Evolutionary conservation across 1,284 basidiomycete species (phyloP).

Genomic region (Leccinum pachyderme): DNA sequence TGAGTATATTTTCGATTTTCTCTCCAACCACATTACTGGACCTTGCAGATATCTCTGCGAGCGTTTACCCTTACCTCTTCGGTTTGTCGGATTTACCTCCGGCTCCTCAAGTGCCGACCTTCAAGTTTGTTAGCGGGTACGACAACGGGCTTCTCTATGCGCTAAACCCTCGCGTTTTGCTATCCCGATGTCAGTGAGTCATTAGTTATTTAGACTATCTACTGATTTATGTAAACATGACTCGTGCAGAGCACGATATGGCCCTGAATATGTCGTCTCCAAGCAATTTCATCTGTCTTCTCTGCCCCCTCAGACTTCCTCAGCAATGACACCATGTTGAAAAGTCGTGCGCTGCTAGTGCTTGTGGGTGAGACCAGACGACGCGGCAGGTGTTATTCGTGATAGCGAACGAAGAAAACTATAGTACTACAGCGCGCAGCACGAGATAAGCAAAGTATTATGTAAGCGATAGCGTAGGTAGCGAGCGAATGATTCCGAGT

Average conservation of each 20-base stretch:
- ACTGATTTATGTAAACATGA: background rate
- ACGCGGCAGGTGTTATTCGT: too few species aligned
- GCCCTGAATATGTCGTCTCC: conserved; percentile 22
- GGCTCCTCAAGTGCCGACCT: background rate
- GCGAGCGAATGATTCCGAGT: too few species aligned
- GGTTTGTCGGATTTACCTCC: background rate
- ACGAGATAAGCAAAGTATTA: too few species aligned
- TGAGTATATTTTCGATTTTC: background rate
- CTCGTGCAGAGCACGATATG: conserved; percentile 12
- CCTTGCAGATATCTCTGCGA: background rate
- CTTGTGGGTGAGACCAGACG: too few species aligned
- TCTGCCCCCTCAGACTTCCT: conserved; percentile 8
- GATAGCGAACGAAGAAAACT: too few species aligned
- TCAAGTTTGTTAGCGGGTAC: conserved; percentile 12
- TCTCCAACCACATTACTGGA: background rate
- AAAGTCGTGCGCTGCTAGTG: too few species aligned
- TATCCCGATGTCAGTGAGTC: conserved; percentile 26
- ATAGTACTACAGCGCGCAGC: too few species aligned
- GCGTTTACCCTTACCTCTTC: background rate
- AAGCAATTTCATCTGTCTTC: background rate
- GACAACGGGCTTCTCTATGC: conserved; percentile 19
- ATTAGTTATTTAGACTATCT: background rate
- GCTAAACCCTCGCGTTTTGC: conserved; percentile 17
- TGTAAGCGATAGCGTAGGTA: too few species aligned
- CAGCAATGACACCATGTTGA: conserved; percentile 1